These are phyloP conservation scores for Pseudogymnoascus sp. DNA, from an alignment of 2,329 filamentous ascomycete species.

Conservation along the genomic window DNA sequence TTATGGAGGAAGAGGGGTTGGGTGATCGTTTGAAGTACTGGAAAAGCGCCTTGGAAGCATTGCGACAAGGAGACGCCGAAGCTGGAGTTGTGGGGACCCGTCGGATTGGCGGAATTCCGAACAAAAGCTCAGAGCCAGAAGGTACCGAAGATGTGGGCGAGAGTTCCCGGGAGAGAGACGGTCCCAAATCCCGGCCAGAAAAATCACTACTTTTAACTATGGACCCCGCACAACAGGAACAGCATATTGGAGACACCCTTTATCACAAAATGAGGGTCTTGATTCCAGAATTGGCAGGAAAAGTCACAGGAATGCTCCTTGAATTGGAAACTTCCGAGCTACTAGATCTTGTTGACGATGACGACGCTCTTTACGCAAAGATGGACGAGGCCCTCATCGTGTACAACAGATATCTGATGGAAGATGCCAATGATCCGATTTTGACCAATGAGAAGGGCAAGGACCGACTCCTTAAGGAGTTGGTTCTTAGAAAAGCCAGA, in stretches of 20 bases:
- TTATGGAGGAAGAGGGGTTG: slow-evolving; percentile 54
- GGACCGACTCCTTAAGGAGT: background rate
- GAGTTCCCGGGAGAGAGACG: background rate
- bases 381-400: background rate
- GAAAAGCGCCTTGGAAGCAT: slow-evolving; percentile 44
- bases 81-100: background rate
- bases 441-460: background rate
- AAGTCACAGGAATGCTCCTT: background rate
- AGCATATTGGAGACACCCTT: background rate
- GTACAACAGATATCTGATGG: background rate
- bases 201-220: background rate
- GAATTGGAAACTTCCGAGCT: background rate
- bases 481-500: background rate
- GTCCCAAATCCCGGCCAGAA: background rate
- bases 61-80: background rate
- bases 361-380: background rate
- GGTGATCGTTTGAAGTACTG: slow-evolving; percentile 53
- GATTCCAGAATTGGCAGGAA: background rate
- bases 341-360: background rate
- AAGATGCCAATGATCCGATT: background rate
- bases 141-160: background rate
- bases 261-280: background rate
- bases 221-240: background rate
- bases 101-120: background rate
- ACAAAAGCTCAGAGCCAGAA: background rate